Evolutionary conservation across 495 filamentous ascomycete genomes (phyloP).

Genomic region (Hyphodiscus hymeniophilus): DNA sequence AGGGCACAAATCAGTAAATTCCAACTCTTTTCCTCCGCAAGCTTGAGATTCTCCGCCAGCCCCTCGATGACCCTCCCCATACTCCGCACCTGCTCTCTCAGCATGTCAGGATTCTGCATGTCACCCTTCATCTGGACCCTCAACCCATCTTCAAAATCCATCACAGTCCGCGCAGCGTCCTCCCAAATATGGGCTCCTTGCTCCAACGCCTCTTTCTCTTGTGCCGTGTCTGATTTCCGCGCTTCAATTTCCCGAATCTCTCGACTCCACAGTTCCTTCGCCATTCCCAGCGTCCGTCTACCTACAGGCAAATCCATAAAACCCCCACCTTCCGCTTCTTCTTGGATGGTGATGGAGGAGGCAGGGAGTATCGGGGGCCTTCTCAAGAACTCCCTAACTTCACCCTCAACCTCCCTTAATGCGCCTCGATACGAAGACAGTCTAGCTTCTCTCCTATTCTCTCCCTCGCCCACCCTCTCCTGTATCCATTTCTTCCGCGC

Average conservation of each 20-base stretch:
- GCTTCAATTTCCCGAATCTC: slow-evolving; percentile 40
- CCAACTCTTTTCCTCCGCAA: slow-evolving; percentile 64
- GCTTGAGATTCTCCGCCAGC: slow-evolving; percentile 51
- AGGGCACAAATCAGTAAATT: slow-evolving; percentile 83
- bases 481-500: slow-evolving; percentile 52
- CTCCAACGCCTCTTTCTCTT: slow-evolving; percentile 69
- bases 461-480: slow-evolving; percentile 50
- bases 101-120: slow-evolving; percentile 22
- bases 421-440: slow-evolving; percentile 43
- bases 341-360: slow-evolving; percentile 15
- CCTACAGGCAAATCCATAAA: slow-evolving; percentile 50
- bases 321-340: slow-evolving; percentile 24
- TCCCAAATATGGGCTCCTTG: slow-evolving; percentile 80
- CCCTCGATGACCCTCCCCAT: slow-evolving; percentile 48
- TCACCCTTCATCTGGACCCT: slow-evolving; percentile 10
- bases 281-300: slow-evolving; percentile 69
- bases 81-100: slow-evolving; percentile 40
- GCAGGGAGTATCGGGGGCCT: slow-evolving; percentile 33
- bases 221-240: slow-evolving; percentile 46
- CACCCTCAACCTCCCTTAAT: slow-evolving; percentile 30
- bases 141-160: slow-evolving; percentile 51
- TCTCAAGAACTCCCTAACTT: slow-evolving; percentile 36
- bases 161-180: slow-evolving; percentile 52
- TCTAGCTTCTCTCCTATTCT: slow-evolving; percentile 48
- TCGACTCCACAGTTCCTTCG: slow-evolving; percentile 62